Base-by-base conservation (phyloP, 2,329 filamentous ascomycete species). In the Dichotomopilus funicola region DNA sequence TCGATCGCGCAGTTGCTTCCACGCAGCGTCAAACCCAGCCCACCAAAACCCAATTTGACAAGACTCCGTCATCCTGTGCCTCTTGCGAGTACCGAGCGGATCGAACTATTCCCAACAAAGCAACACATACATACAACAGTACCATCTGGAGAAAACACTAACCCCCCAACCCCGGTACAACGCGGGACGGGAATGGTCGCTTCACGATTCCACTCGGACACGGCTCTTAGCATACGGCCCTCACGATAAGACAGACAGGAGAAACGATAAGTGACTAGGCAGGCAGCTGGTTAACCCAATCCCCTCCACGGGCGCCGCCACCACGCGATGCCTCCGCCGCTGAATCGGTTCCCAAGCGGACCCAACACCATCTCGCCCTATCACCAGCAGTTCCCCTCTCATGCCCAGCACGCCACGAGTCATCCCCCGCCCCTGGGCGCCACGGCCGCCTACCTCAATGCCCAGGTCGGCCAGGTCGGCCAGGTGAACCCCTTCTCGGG, bases 381-480 rank as follows among this genome's bases (percentile, higher is more conserved):
- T 63, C 75, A 76, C 57, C 74, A 77, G 51, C 78, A 79, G 57
- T 82, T 80, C 64, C 73, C 78, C n/a, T 73, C 75, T 40, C 78
- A 81, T 62, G 73, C 75, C 45, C 79, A 81, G 61, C 75, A 78
- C 60, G 67, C 71, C 42, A 67, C 69, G 53, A 72, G 71, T 40
- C 79, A 78, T 59, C 74, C 75, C 54, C 74, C 73, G n/a, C 72
- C 73, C 46, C 68, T 91, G 55, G 80, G 81, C 61, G 78, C 79
- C 57, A 88, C 88, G 68, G 83, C 87, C 50, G 80, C 78, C 55
- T 95, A 94, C 70, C 82, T 84, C 60, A 84, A 81, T 64, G 51
- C 57, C 51, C 80, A 84, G 58, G 88, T 86, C 68, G 78, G 82
- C 51, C 80, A 84, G 58, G 88, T 86, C 68, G 78, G 82, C 66